Evolutionary conservation across 2,329 filamentous ascomycete species (phyloP), one percentile per base, ranked within the genome.

Genomic region (Trichoderma sp.): DNA sequence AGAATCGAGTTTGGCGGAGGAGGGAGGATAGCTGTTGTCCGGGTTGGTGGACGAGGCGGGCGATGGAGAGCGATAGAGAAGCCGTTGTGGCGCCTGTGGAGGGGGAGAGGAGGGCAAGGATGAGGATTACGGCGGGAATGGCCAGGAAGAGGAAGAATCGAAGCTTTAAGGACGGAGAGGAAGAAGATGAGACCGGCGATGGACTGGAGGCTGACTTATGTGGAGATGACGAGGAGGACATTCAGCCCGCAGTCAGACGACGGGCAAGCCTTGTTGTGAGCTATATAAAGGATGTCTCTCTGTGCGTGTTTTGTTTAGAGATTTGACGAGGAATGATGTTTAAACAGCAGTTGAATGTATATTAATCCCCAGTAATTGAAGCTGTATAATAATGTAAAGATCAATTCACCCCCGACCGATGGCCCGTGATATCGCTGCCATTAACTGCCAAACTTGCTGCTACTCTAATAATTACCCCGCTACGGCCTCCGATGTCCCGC

Each of bases 51-150:
- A 76, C 75, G 73, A 80, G 76, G 24, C 78, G 79, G 64, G 73
- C 70, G 74, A 78, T 72, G 71, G 76, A 71, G 68, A 63, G 36
- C 36, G 71, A 56, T 24, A 32, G 30, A 24, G 47, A 21, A 30
- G 72, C 62, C 62, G 69, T 68, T 8, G 72, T 64, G 3, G 51
- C n/a, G 36, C 53, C 66, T 56, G 68, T 36, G 53, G 26, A 32
- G 28, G 76, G 75, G 26, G 74, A 74, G 66, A 79, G 68, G 72
- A 79, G 73, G 74, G 79, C 77, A 75, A 80, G 73, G 72, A 71
- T 73, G 75, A 80, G 65, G 64, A 76, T 30, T 60, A 79, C 70
- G 66, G 78, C 53, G n/a, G 75, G 73, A 53, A 75, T n/a, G 14
- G 21, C 12, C 2, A 71, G 30, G 56, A 71, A 67, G 28, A 67